Percentiles rank a stretch among this genome's conserved stretches.
These are phyloP conservation scores for Nigrograna mackinnonii DNA, from an alignment of 2,329 filamentous ascomycete species.

Conservation along the genomic window DNA sequence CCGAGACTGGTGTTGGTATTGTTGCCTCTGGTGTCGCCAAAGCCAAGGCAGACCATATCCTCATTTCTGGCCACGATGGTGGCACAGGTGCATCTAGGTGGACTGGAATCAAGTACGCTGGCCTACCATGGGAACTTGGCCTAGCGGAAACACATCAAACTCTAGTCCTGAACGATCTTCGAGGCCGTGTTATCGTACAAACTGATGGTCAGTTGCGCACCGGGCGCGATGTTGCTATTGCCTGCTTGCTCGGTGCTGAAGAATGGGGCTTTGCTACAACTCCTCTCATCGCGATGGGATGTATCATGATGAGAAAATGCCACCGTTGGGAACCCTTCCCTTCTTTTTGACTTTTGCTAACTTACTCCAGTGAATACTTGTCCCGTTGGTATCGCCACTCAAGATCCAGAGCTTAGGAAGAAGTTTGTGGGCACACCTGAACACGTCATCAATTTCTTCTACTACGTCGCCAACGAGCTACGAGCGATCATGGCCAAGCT, in stretches of 20 bases:
- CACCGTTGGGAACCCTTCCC: slow-evolving; percentile 8
- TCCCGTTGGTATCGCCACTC: slow-evolving; percentile 92
- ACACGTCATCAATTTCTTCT: slow-evolving; percentile 99
- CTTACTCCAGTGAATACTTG: slow-evolving; percentile 66
- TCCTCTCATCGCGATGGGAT: slow-evolving; percentile 94
- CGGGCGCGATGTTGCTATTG: slow-evolving; percentile 90
- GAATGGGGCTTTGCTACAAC: slow-evolving; percentile 97
- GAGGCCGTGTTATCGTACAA: slow-evolving; percentile 93
- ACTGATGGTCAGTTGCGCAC: slow-evolving; percentile 94
- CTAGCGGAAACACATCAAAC: slow-evolving; percentile 97
- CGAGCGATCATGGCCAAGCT: slow-evolving; percentile 96
- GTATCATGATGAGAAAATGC: slow-evolving; percentile 90
- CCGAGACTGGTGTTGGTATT: slow-evolving; percentile 95
- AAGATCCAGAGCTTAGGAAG: slow-evolving; percentile 90
- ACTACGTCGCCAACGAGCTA: slow-evolving; percentile 94
- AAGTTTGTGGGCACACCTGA: slow-evolving; percentile 94
- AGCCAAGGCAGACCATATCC: slow-evolving; percentile 93
- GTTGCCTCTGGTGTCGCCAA: slow-evolving; percentile 97
- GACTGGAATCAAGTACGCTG: slow-evolving; percentile 98
- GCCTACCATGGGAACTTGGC: slow-evolving; percentile 94
- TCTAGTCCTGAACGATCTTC: slow-evolving; percentile 90
- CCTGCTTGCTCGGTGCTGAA: slow-evolving; percentile 93
- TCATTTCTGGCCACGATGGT: slow-evolving; percentile 96
- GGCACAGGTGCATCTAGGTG: slow-evolving; percentile 95
- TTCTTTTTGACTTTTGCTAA: slow-evolving; percentile 14